These are phyloP conservation scores for Verticillium tricorpus DNA, from an alignment of 2,329 filamentous ascomycete species.

Conservation along the genomic window DNA sequence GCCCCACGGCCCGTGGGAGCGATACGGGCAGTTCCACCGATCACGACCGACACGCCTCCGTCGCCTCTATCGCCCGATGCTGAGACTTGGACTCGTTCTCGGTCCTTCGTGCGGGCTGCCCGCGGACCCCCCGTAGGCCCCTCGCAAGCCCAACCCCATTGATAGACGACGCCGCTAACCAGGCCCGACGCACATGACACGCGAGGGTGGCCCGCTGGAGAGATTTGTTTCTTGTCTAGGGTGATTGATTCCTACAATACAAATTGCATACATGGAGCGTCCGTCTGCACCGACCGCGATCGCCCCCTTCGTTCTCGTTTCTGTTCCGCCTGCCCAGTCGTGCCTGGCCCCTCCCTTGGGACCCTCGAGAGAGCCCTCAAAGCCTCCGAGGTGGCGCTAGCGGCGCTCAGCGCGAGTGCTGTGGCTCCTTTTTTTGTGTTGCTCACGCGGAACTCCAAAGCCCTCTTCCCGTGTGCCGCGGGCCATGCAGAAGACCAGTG, in stretches of 20 bases:
- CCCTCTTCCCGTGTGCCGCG: slow-evolving; percentile 1
- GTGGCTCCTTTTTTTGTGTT: not conserved
- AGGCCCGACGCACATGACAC: too few relatives aligned
- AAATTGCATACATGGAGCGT: not conserved
- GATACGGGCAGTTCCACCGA: not conserved
- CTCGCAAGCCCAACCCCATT: not conserved
- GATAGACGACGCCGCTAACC: too few relatives aligned
- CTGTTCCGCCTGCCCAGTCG: not conserved
- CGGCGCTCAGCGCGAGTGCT: not conserved
- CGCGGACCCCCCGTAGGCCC: not conserved
- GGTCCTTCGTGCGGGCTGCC: not conserved
- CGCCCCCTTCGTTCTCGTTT: not conserved
- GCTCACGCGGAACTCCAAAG: slow-evolving; percentile 3
- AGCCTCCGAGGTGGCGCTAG: not conserved
- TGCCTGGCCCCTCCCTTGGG: not conserved
- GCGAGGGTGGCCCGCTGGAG: not conserved
- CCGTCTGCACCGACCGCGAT: not conserved
- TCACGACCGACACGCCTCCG: not conserved
- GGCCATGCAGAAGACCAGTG: slow-evolving; percentile 4
- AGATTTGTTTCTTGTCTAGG: not conserved
- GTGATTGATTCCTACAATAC: not conserved
- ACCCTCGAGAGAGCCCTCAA: not conserved
- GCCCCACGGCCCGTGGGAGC: too few relatives aligned
- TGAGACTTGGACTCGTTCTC: not conserved
- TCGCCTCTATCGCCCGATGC: not conserved